Evolutionary conservation across 2,329 filamentous ascomycete genomes (phyloP).

Genomic region (Diplodia scrobiculata): DNA sequence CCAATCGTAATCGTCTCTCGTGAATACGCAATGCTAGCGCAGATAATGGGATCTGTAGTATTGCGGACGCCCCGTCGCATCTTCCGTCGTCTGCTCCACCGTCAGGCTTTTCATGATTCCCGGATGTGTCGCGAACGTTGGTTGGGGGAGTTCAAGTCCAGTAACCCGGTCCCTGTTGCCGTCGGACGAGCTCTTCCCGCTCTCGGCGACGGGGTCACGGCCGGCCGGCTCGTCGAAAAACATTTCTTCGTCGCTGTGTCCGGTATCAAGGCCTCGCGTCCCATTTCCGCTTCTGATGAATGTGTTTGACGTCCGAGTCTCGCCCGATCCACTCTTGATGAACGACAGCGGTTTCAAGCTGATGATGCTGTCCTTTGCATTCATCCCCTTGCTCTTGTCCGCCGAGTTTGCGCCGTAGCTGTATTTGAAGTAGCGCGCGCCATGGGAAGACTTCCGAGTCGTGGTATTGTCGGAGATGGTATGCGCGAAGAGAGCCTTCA

Average conservation of each 20-base stretch:
- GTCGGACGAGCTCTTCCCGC: conserved; percentile 5
- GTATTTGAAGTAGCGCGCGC: conserved; percentile 19
- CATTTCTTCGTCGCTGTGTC: conserved; percentile 14
- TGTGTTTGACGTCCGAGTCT: conserved; percentile 2
- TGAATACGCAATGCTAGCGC: background rate
- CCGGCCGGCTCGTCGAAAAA: conserved; percentile 24
- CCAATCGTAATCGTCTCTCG: background rate
- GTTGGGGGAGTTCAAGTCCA: background rate
- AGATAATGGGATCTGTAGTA: conserved; percentile 17
- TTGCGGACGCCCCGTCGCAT: background rate
- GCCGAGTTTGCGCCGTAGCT: conserved; percentile 20
- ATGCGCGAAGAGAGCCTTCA: conserved; percentile 46
- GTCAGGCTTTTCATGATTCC: conserved; percentile 23
- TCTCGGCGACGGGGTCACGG: background rate
- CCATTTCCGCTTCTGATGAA: background rate
- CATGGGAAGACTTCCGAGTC: background rate
- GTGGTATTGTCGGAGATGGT: conserved; percentile 8
- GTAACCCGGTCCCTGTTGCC: background rate
- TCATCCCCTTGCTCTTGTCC: background rate
- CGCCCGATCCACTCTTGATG: background rate
- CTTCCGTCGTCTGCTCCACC: conserved; percentile 16
- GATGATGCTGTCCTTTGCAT: conserved; percentile 12
- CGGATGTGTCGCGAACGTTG: conserved; percentile 3
- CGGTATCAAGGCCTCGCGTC: background rate
- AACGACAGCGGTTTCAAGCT: conserved; percentile 18